Evolutionary conservation across 768 basidiomycete species (phyloP), one percentile per base, ranked within the genome.

Genomic region (Serendipita sp.): DNA sequence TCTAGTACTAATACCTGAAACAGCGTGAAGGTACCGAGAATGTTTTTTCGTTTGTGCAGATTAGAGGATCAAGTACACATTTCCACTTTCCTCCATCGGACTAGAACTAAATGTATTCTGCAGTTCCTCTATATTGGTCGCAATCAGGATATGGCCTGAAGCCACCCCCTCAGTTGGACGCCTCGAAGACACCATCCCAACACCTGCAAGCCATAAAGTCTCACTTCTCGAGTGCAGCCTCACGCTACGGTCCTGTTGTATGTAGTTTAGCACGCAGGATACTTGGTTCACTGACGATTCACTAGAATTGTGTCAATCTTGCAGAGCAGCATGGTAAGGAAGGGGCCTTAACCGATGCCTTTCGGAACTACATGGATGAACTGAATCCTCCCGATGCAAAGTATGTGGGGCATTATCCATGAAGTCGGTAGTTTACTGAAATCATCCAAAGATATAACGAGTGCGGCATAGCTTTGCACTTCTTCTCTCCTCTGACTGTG

Each of bases 241-340:
- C 82, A 13, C 68, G 78, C 18, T 96, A 95, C 72, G 93, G 93
- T 0, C 84, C 85, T 10, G 86, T 88, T 72, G 91, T 89, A 71
- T 67, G 82, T 75, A 48, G n/a, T 72, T 18, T 13, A 56, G 2
- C 5, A 3, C 32, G 3, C 7, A n/a, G 4, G 4, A 11, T 3
- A 13, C 10, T 11, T 34, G 2, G 23, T 41, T 13, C 11, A 16
- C 7, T 35, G 41, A 47, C 45, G 16, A 56, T 65, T 23, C n/a
- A 36, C 8, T 47, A 95, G 89, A 84, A 83, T 1, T 79, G 89
- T 66, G 80, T 99, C 64, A 96, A 97, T 72, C 79, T 99, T 5
- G 89, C 94, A 1, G 96, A 98, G 71, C 84, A 88, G 70, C 79
- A 83, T 4, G 96, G 96, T 10, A 96, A 88, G 71, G 96, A 99